Percentiles rank a stretch among this genome's conserved stretches.
These are phyloP conservation scores for Beauveria sp. DNA, from an alignment of 2,329 filamentous ascomycete species.

Conservation along the genomic window DNA sequence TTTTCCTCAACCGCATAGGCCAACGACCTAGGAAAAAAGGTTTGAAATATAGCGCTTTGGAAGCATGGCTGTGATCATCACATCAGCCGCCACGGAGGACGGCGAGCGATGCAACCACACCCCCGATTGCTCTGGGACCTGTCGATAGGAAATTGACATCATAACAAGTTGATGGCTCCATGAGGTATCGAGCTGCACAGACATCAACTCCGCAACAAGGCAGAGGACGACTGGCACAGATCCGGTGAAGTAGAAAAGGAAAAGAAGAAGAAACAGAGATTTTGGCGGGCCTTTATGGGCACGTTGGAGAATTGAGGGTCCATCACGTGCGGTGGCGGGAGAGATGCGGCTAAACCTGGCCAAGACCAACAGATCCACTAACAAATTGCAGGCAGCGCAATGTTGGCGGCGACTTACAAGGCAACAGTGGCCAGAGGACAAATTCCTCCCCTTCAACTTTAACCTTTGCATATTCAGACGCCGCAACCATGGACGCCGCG, in stretches of 20 bases:
- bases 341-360: conserved; percentile 12
- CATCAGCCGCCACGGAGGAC: conserved; percentile 51
- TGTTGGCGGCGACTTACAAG: not conserved
- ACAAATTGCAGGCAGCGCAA: not conserved
- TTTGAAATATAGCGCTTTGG: conserved; percentile 78
- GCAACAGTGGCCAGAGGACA: not conserved
- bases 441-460: not conserved
- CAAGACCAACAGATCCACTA: not conserved
- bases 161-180: conserved; percentile 68
- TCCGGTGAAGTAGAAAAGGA: conserved; percentile 47
- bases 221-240: conserved; percentile 81
- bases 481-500: conserved; percentile 51
- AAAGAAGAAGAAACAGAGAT: conserved; percentile 28
- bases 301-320: not conserved
- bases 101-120: conserved; percentile 60
- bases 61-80: conserved; percentile 43
- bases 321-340: conserved; percentile 12
- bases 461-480: not conserved
- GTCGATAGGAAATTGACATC: conserved; percentile 92
- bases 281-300: conserved; percentile 21
- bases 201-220: conserved; percentile 59
- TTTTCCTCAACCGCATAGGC: conserved; percentile 86
- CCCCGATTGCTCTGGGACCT: conserved; percentile 76
- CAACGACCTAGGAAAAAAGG: conserved; percentile 86
- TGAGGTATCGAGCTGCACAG: conserved; percentile 78